Percentiles rank a stretch among this genome's conserved stretches.
Conservation (phyloP, 768 basidiomycete species). For the Phylloporus arenicola region DNA sequence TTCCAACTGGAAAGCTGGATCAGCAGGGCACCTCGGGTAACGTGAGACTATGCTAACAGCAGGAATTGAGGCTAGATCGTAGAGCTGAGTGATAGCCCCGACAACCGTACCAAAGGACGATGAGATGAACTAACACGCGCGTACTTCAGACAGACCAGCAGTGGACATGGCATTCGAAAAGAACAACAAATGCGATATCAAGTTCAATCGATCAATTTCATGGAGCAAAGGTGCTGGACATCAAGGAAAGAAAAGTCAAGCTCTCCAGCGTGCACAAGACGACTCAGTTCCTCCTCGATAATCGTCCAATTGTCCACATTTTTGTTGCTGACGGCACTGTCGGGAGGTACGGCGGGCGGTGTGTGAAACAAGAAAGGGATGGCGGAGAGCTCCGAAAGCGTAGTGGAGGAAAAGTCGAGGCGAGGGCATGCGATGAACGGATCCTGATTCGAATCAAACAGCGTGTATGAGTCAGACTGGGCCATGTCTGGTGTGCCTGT, state of each 20-base stretch:
- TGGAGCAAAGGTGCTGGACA: conserved; percentile 8
- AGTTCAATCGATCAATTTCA: conserved; percentile 13
- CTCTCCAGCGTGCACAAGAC: conserved; percentile 16
- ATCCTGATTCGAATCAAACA: neutral
- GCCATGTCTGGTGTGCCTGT: conserved; percentile 6
- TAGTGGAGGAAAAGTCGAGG: conserved; percentile 12
- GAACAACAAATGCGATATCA: neutral
- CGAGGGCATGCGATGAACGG: neutral
- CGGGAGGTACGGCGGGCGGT: conserved; percentile 7
- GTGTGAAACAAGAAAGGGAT: conserved; percentile 28
- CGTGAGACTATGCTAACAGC: conserved; percentile 47
- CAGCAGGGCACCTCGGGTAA: conserved; percentile 11
- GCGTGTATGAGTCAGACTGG: neutral
- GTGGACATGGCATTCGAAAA: conserved; percentile 1
- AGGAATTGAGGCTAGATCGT: neutral
- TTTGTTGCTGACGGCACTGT: neutral
- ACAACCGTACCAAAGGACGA: neutral
- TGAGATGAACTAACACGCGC: neutral
- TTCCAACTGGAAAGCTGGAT: conserved; percentile 33
- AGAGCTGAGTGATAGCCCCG: neutral
- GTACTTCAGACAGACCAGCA: no score
- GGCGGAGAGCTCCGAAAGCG: conserved; percentile 25
- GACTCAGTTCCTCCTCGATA: conserved; percentile 18
- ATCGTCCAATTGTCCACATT: conserved; percentile 8
- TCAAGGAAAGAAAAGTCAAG: conserved; percentile 28